Percentiles rank a stretch among this genome's conserved stretches.
Conservation (phyloP, 495 filamentous ascomycete genomes). For the Penicillium robsamsonii region DNA sequence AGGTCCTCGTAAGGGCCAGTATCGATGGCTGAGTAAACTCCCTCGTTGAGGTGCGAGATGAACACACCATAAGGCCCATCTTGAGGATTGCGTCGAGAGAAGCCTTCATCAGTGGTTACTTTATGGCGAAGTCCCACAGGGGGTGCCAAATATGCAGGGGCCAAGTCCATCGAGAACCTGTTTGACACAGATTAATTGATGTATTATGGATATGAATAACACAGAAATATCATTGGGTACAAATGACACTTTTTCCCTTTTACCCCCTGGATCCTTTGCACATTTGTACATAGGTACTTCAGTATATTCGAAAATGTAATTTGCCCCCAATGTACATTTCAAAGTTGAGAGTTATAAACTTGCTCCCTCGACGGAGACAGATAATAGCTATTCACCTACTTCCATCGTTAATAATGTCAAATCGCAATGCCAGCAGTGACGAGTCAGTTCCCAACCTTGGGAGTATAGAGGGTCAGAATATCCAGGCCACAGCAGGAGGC, state of each 20-base stretch:
- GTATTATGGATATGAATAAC: neutral
- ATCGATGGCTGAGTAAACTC: neutral
- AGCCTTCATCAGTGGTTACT: neutral
- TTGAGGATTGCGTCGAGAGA: neutral
- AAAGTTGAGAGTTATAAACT: neutral
- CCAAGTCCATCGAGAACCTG: neutral
- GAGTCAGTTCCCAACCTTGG: too few species aligned
- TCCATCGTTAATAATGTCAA: neutral
- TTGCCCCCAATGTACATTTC: neutral
- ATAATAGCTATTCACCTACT: neutral
- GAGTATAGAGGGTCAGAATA: too few species aligned
- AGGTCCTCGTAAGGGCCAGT: neutral
- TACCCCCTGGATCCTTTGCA: neutral
- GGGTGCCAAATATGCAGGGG: neutral
- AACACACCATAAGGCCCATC: neutral
- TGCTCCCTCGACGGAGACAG: neutral
- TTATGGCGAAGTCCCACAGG: neutral
- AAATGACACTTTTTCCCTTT: neutral
- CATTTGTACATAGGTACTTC: neutral
- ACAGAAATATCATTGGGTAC: neutral
- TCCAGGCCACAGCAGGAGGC: too few species aligned
- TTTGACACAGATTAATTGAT: neutral
- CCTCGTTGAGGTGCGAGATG: neutral
- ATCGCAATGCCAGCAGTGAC: neutral
- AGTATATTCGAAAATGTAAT: neutral